Evolutionary conservation across 495 filamentous ascomycete species (phyloP).

Genomic region (Penicillium dipodomyicola): DNA sequence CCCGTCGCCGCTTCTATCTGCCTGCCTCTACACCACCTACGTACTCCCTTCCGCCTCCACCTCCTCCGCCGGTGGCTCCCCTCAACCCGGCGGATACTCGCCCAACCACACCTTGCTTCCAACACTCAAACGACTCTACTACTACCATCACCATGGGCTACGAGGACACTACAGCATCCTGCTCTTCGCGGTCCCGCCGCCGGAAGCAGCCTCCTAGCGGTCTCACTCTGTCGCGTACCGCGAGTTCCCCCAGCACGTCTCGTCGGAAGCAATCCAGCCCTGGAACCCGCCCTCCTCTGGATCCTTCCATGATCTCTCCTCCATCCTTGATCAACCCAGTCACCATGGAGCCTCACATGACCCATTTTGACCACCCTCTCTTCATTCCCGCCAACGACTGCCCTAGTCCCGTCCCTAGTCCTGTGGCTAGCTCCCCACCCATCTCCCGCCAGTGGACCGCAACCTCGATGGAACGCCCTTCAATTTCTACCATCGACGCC

Average conservation of each 20-base stretch:
- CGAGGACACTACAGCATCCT: slow-evolving; percentile 26
- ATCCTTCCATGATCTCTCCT: slow-evolving; percentile 46
- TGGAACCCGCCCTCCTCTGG: slow-evolving; percentile 34
- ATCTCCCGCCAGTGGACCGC: slow-evolving; percentile 39
- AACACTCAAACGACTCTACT: slow-evolving; percentile 27
- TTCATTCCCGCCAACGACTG: slow-evolving; percentile 47
- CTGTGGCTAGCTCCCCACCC: slow-evolving; percentile 33
- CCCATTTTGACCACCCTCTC: slow-evolving; percentile 46
- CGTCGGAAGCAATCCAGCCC: slow-evolving; percentile 33
- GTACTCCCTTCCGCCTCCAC: slow-evolving; percentile 34
- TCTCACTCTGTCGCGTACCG: slow-evolving; percentile 28
- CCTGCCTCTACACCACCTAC: slow-evolving; percentile 36
- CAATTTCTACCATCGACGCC: slow-evolving; percentile 43
- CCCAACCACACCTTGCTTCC: slow-evolving; percentile 21
- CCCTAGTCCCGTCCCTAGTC: slow-evolving; percentile 43
- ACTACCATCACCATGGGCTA: slow-evolving; percentile 40
- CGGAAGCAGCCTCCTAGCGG: slow-evolving; percentile 40
- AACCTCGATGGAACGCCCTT: slow-evolving; percentile 42
- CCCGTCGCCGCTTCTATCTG: slow-evolving; percentile 28
- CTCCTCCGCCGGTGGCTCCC: slow-evolving; percentile 29
- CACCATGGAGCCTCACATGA: slow-evolving; percentile 45
- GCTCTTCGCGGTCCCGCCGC: slow-evolving; percentile 30
- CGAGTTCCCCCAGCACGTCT: slow-evolving; percentile 17
- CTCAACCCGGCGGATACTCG: slow-evolving; percentile 18
- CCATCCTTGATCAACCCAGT: slow-evolving; percentile 44